A percentile compares a stretch with the other conserved stretches of the same genome.
Evolutionary conservation across 2,329 filamentous ascomycete genomes (phyloP).

Genomic region (Pyrenochaeta sp.): DNA sequence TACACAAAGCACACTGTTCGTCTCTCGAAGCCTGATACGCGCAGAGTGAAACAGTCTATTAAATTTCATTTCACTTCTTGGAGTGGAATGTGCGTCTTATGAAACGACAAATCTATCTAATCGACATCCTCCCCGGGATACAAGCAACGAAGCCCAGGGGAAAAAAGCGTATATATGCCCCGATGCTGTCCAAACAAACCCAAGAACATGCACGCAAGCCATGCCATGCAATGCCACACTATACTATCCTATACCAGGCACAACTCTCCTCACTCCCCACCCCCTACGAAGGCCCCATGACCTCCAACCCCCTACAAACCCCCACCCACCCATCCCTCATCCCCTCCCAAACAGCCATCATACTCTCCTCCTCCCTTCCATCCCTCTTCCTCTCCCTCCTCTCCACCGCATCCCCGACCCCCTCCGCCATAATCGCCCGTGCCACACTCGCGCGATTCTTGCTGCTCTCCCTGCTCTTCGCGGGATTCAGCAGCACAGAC

Average conservation of each 20-base stretch:
- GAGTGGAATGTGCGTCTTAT: too few relatives aligned
- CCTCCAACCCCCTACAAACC: conserved; percentile 40
- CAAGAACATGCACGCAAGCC: not conserved
- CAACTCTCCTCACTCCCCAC: not conserved
- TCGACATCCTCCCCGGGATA: too few relatives aligned
- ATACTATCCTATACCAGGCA: not conserved
- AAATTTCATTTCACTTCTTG: too few relatives aligned
- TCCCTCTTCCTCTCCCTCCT: conserved; percentile 40
- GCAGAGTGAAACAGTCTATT: too few relatives aligned
- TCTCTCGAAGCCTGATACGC: too few relatives aligned
- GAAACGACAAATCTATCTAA: too few relatives aligned
- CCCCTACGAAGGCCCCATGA: conserved; percentile 38
- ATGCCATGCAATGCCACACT: too few relatives aligned
- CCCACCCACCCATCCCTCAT: conserved; percentile 44
- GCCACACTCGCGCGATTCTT: too few relatives aligned
- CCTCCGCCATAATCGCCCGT: conserved; percentile 33
- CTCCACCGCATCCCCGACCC: conserved; percentile 35
- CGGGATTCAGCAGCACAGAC: conserved; percentile 14
- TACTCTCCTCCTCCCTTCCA: conserved; percentile 39
- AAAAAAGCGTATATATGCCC: too few relatives aligned
- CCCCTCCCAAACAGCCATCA: conserved; percentile 37
- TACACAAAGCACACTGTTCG: too few relatives aligned
- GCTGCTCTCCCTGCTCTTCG: conserved; percentile 18
- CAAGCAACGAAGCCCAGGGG: too few relatives aligned
- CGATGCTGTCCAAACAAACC: too few relatives aligned